These are phyloP conservation scores for Trichoderma sp. DNA, from an alignment of 2,329 filamentous ascomycete species.

Conservation along the genomic window DNA sequence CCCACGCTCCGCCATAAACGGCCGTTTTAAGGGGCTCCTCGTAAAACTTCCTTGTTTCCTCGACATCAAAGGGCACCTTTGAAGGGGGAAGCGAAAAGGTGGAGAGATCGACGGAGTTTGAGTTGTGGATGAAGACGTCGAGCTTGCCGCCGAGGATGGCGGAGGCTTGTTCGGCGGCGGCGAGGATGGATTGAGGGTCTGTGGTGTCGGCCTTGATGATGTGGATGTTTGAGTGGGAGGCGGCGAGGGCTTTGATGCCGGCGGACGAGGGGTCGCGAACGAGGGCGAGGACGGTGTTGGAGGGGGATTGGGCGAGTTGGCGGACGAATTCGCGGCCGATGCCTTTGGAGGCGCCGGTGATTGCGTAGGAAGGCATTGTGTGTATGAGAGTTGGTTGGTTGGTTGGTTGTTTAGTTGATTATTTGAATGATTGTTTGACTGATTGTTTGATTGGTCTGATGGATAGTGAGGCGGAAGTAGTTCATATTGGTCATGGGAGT, in stretches of 20 bases:
- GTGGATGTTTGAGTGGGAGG: conserved; percentile 37
- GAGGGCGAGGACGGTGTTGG: conserved; percentile 42
- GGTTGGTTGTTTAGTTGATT: not conserved
- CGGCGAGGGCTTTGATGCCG: conserved; percentile 30
- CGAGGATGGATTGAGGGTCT: conserved; percentile 35
- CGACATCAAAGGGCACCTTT: conserved; percentile 17
- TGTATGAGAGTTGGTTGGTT: not conserved
- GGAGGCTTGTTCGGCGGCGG: conserved; percentile 35
- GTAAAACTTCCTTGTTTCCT: conserved; percentile 28
- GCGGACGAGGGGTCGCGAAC: conserved; percentile 37
- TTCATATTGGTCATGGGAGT: not conserved
- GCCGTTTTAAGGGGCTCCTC: conserved; percentile 43
- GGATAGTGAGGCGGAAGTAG: not conserved
- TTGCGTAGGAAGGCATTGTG: conserved; percentile 24
- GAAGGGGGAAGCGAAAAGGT: conserved; percentile 25
- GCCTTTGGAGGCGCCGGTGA: conserved; percentile 25
- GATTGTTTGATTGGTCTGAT: not conserved
- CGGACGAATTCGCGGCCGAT: conserved; percentile 33
- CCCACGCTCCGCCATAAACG: conserved; percentile 25
- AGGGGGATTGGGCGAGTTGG: conserved; percentile 32
- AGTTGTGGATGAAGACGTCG: conserved; percentile 44
- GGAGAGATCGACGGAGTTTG: conserved; percentile 33
- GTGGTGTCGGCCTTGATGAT: conserved; percentile 40
- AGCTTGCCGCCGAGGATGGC: conserved; percentile 40
- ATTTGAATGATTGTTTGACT: not conserved